Percentiles rank a stretch among this genome's conserved stretches.
Evolutionary conservation across 306 rosid species (phyloP).

Genomic region (Rosa chinensis): DNA sequence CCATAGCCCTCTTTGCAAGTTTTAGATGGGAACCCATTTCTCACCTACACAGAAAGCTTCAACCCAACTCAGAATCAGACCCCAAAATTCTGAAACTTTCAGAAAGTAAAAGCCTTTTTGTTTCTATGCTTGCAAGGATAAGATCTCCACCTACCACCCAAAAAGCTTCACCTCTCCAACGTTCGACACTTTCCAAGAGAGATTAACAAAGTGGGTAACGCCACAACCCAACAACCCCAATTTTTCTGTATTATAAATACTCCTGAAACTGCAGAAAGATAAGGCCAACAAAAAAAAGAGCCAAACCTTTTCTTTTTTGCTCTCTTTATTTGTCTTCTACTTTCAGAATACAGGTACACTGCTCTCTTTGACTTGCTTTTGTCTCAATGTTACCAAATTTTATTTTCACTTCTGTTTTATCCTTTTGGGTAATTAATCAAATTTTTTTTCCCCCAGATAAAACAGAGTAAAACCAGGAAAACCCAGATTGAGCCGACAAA

Average conservation of each 20-base stretch:
- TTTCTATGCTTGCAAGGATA: conserved; percentile 6
- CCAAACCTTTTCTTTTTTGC: neutral
- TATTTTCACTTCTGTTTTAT: neutral
- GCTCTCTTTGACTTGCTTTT: conserved; percentile 6
- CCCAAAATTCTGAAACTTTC: conserved; percentile 22
- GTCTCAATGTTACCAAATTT: conserved; percentile 6
- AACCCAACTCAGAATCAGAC: conserved; percentile 16
- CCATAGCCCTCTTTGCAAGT: conserved; percentile 60
- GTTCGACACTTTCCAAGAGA: neutral
- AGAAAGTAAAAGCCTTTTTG: neutral
- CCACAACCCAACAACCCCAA: conserved; percentile 13
- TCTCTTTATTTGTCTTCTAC: neutral
- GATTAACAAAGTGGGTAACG: neutral
- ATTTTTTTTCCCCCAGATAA: neutral
- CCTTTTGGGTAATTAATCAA: neutral
- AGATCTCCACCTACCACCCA: conserved; percentile 21
- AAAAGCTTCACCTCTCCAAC: conserved; percentile 9
- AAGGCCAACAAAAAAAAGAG: neutral
- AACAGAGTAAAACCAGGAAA: neutral
- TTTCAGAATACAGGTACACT: conserved; percentile 6
- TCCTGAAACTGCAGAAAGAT: neutral
- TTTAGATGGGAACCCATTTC: conserved; percentile 52
- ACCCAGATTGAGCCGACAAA: neutral
- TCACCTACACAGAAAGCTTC: conserved; percentile 14
- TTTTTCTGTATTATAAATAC: neutral